Evolutionary conservation across 2,329 filamentous ascomycete species (phyloP).

Genomic region (Alternaria ethzedia): DNA sequence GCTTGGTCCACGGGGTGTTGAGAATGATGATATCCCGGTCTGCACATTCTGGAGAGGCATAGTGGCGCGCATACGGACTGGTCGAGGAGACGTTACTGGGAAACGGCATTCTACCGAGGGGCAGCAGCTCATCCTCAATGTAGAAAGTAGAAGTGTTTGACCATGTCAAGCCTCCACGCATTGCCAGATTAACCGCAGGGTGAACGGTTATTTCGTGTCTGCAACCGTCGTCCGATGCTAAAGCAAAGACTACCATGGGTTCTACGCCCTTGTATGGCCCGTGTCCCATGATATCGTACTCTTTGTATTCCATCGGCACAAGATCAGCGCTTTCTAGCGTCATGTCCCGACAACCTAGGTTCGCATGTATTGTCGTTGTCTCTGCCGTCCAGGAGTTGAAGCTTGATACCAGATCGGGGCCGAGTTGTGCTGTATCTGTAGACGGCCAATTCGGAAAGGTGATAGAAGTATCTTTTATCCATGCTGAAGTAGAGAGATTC

Average conservation of each 20-base stretch:
- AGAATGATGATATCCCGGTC: slow-evolving; percentile 22
- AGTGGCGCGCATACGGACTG: slow-evolving; percentile 13
- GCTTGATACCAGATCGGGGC: slow-evolving; percentile 7
- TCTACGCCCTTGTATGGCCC: slow-evolving; percentile 17
- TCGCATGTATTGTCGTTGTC: neutral
- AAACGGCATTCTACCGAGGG: neutral
- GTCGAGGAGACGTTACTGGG: neutral
- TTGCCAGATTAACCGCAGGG: slow-evolving; percentile 14
- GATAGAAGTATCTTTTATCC: slow-evolving; percentile 17
- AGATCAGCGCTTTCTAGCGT: slow-evolving; percentile 19
- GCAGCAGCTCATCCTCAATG: neutral
- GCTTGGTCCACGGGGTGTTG: slow-evolving; percentile 23
- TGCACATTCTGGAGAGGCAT: slow-evolving; percentile 17
- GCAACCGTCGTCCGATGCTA: slow-evolving; percentile 17
- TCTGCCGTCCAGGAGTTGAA: neutral
- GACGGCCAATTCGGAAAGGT: slow-evolving; percentile 24
- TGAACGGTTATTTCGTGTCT: slow-evolving; percentile 18
- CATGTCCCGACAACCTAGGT: slow-evolving; percentile 9
- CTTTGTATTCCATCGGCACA: slow-evolving; percentile 4
- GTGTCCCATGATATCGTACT: neutral
- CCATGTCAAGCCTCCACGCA: slow-evolving; percentile 18
- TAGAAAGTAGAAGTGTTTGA: slow-evolving; percentile 14
- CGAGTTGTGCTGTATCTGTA: slow-evolving; percentile 14
- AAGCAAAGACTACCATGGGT: slow-evolving; percentile 19
- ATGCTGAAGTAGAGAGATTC: slow-evolving; percentile 22